phyloP scores from a whole-genome alignment of 148 eudicot species.

The Silene uniflora region DNA sequence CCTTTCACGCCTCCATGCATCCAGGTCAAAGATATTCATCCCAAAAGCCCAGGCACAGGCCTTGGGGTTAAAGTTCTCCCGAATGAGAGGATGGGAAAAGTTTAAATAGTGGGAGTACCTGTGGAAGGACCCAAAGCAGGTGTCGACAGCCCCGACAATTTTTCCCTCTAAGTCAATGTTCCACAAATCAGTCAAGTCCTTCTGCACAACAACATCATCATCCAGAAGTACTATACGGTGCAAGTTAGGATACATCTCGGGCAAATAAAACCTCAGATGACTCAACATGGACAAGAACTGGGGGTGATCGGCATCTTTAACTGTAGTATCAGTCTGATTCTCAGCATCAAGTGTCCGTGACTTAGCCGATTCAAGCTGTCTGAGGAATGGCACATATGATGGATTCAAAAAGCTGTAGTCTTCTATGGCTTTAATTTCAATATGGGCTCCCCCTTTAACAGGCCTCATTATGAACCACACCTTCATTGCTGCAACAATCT shows the following conservation, averaged over 20 bases:
- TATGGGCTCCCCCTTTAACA: conserved; percentile 64
- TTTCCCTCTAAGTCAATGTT: conserved; percentile 74
- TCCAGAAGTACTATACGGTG: conserved; percentile 78
- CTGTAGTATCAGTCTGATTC: conserved; percentile 60
- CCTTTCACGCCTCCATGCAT: conserved; percentile 89
- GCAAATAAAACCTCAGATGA: conserved; percentile 87
- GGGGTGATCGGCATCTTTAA: conserved; percentile 52
- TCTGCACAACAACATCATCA: conserved; percentile 96
- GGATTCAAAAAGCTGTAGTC: conserved; percentile 64
- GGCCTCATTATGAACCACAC: conserved; percentile 92
- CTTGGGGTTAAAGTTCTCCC: conserved; percentile 72
- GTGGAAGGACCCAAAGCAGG: conserved; percentile 92
- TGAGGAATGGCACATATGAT: conserved; percentile 78
- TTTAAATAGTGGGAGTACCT: conserved; percentile 79
- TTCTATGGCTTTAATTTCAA: conserved; percentile 76
- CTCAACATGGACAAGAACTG: conserved; percentile 72
- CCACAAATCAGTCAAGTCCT: conserved; percentile 88
- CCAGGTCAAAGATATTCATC: conserved; percentile 85
- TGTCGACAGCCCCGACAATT: conserved; percentile 84
- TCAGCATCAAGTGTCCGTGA: conserved; percentile 49
- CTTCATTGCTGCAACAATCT: conserved; percentile 88
- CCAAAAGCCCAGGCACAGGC: conserved; percentile 95
- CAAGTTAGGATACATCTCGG: conserved; percentile 81
- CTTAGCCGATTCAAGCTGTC: conserved; percentile 60
- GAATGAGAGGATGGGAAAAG: conserved; percentile 80